phyloP scores from a whole-genome alignment of 345 rosid genomes.

The Ricinus communis region DNA sequence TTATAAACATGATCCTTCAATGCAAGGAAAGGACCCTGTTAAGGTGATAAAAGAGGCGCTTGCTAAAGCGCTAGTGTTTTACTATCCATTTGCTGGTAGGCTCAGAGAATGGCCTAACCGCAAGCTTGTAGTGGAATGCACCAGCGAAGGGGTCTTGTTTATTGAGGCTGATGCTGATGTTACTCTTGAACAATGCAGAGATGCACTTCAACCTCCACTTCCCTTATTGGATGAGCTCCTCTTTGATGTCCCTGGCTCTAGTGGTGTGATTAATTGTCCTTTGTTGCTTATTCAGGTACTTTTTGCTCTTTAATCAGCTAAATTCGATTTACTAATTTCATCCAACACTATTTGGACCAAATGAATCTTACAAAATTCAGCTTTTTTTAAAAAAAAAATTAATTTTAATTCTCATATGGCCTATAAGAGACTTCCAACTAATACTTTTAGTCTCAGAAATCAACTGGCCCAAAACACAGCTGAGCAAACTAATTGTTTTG shows the following conservation, averaged over 20 bases:
- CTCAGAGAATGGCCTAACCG: conserved; percentile 9
- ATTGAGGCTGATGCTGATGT: conserved; percentile 19
- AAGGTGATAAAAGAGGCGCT: neutral
- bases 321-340: too few relatives aligned
- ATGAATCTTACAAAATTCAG: too few relatives aligned
- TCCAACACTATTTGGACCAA: too few relatives aligned
- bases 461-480: too few relatives aligned
- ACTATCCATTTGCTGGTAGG: conserved; percentile 6
- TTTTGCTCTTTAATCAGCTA: too few relatives aligned
- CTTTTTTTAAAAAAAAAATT: too few relatives aligned
- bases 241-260: conserved; percentile 8
- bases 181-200: neutral
- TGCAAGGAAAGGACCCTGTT: neutral
- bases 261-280: neutral
- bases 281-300: conserved; percentile 15
- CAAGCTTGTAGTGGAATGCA: conserved; percentile 8
- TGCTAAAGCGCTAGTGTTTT: conserved; percentile 5
- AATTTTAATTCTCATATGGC: too few relatives aligned
- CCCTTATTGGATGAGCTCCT: conserved; percentile 6
- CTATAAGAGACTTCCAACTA: too few relatives aligned
- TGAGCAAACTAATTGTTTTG: too few relatives aligned
- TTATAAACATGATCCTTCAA: neutral
- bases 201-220: conserved; percentile 10
- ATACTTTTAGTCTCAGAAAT: too few relatives aligned
- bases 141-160: conserved; percentile 3